Evolutionary conservation across 805 yeast genomes (phyloP).

Genomic region (Phaffomyces opuntiae): DNA sequence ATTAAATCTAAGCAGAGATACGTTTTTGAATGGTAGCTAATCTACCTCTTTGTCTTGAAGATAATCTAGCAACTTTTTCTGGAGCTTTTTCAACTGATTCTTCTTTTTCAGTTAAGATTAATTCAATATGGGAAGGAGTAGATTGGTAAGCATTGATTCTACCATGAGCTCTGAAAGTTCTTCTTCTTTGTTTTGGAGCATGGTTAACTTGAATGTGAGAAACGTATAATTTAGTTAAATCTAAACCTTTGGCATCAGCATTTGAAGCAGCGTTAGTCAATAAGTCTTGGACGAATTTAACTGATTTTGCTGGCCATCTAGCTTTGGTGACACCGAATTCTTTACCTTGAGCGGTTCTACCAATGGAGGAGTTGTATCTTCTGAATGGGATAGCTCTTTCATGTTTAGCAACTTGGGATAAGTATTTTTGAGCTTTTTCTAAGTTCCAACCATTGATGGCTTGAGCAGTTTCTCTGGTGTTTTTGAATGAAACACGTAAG

Average conservation of each 20-base stretch:
- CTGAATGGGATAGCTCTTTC: conserved; percentile 99
- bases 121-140: conserved; percentile 97
- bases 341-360: conserved; percentile 99
- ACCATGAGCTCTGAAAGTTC: conserved; percentile 99
- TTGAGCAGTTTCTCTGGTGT: conserved; percentile 99
- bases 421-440: conserved; percentile 91
- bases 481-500: conserved; percentile 99
- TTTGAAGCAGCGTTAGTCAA: conserved; percentile 97
- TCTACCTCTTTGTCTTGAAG: conserved; percentile 91
- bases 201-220: conserved; percentile 99
- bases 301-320: conserved; percentile 99
- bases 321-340: conserved; percentile 99
- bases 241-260: conserved; percentile 99
- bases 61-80: conserved; percentile 67
- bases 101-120: conserved; percentile 90
- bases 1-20: conserved; percentile 50
- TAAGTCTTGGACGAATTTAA: conserved; percentile 89
- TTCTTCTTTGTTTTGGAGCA: conserved; percentile 99
- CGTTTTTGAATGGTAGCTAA: conserved; percentile 75
- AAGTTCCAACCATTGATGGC: conserved; percentile 98
- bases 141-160: conserved; percentile 99
- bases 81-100: conserved; percentile 91
- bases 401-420: conserved; percentile 93
- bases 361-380: conserved; percentile 92
- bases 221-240: conserved; percentile 85